Base-by-base conservation (phyloP, 2,329 filamentous ascomycete species). In the Sporothrix sp. region DNA sequence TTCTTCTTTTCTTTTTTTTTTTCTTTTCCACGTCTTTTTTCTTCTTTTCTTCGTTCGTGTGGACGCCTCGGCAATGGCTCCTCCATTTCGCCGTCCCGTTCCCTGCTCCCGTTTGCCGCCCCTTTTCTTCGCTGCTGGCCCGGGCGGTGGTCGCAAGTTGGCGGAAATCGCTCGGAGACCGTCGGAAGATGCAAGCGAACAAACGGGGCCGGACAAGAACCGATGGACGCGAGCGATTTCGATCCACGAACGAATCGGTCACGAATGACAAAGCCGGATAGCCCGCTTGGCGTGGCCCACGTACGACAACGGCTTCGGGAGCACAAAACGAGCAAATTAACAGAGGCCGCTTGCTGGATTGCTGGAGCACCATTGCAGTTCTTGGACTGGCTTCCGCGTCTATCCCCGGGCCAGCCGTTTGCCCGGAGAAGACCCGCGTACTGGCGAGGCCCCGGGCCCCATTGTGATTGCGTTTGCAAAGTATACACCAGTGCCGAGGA, bases 111-210 rank as follows among this genome's bases (percentile, higher is more conserved):
- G 21, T 36, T 36, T 36, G 43, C 20, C 32, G 33, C 32, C 18
- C 20, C 30, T 16, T 14, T 25, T 30, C 28, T 25, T 35, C 16
- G 16, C 18, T n/a, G n/a, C 7, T 44, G 27, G 40, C 40, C 20
- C 43, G 28, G 30, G 43, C 30, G 30, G 13, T 25, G 28, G 5
- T 28, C 23, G 14, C 43, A 11, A 25, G 23, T 13, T 30, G 21
- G 33, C 44, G 44, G 44, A 47, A 28, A 38, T 47, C 33, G 21
- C 44, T 38, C 33, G 44, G 44, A 47, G 32, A 27, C 44, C 44
- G 44, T 37, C 33, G 44, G 44, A 38, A 47, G 33, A 37, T 21
- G 21, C 44, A 28, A 20, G 9, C 44, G 20, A n/a, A 6, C 9
- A 33, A 37, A 37, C 44, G 23, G 33, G 33, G 7, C 44, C 44